A percentile compares a stretch with the other conserved stretches of the same genome.
Evolutionary conservation across 1,139 yeast genomes (phyloP).

Genomic region (Blastobotrys capitulatus): DNA sequence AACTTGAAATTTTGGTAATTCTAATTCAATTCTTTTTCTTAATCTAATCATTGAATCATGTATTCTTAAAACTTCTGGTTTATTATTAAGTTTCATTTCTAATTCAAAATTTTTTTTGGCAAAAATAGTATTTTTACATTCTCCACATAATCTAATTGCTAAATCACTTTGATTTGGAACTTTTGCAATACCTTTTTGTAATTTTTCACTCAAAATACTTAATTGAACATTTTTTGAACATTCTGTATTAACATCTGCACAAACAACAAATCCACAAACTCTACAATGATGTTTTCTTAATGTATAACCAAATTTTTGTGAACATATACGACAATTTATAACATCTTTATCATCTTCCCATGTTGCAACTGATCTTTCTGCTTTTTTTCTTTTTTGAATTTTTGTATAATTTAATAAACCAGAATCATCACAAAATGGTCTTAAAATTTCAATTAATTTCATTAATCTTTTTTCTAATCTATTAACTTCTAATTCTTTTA

Average conservation of each 20-base stretch:
- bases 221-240: conserved; percentile 76
- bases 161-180: conserved; percentile 25
- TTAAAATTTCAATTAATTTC: conserved; percentile 37
- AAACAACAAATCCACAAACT: conserved; percentile 74
- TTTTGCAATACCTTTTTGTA: conserved; percentile 21
- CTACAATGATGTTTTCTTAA: conserved; percentile 84
- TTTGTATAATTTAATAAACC: conserved; percentile 26
- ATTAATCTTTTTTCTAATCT: conserved; percentile 61
- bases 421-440: conserved; percentile 18
- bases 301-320: conserved; percentile 49
- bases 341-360: conserved; percentile 63
- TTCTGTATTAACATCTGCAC: conserved; percentile 55
- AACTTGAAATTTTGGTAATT: conserved; percentile 41
- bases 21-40: conserved; percentile 35
- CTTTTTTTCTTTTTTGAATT: conserved; percentile 29
- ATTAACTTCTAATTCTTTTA: conserved; percentile 42
- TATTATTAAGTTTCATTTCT: conserved; percentile 33
- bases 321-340: conserved; percentile 60
- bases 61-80: conserved; percentile 27
- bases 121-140: conserved; percentile 61
- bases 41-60: conserved; percentile 36
- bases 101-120: conserved; percentile 47
- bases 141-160: conserved; percentile 54
- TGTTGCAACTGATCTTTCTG: conserved; percentile 51
- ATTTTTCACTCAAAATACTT: conserved; percentile 40